phyloP scores from a whole-genome alignment of 192 early-diverging fungal genomes.

The Coemansia sp. region DNA sequence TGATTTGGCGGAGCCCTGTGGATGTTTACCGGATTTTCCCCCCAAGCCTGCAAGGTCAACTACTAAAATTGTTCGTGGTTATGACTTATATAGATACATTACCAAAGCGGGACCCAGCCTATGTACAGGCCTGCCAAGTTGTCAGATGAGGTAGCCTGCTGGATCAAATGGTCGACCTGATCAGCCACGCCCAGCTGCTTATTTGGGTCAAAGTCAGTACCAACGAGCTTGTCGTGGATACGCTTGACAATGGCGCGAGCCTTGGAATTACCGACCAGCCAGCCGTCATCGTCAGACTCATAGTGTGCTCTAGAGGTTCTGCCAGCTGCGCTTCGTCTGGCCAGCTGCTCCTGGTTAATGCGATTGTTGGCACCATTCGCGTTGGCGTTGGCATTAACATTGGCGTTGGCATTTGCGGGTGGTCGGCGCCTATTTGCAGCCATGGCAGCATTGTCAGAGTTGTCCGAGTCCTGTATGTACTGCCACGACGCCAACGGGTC shows the following conservation, averaged over 20 bases:
- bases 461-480: constrained; percentile 18
- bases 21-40: too few relatives aligned
- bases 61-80: too few relatives aligned
- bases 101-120: constrained; percentile 65
- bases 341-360: constrained; percentile 5
- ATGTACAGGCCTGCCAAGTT: constrained; percentile 84
- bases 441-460: not conserved
- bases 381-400: not conserved
- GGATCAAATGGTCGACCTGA: constrained; percentile 89
- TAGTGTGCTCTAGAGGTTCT: not conserved
- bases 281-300: constrained; percentile 18
- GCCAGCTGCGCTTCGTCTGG: not conserved
- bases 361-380: not conserved
- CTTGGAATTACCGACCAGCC: constrained; percentile 64
- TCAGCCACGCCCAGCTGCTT: constrained; percentile 75
- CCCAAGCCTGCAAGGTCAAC: too few relatives aligned
- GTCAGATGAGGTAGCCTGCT: constrained; percentile 87
- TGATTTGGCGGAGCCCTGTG: too few relatives aligned
- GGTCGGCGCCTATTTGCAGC: not conserved
- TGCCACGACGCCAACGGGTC: constrained; percentile 67
- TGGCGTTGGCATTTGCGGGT: not conserved
- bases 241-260: constrained; percentile 87
- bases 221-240: constrained; percentile 92
- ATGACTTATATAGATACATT: not conserved
- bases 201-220: constrained; percentile 89